Evolutionary conservation across 2,329 filamentous ascomycete genomes (phyloP), one percentile per base, ranked within the genome.

Genomic region (Ascochyta pisi): DNA sequence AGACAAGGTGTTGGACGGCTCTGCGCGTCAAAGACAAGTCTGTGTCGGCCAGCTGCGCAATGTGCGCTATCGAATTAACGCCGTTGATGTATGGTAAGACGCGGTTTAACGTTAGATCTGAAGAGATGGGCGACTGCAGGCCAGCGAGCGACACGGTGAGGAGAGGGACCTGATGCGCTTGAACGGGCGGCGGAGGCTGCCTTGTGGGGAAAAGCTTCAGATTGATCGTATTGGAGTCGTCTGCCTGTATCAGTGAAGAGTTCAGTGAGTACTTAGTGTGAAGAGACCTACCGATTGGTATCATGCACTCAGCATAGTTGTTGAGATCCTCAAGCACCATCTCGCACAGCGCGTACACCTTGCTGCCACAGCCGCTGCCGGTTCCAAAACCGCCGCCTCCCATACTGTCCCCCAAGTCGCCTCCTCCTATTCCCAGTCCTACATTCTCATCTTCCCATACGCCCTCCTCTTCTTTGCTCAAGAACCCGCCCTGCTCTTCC

Each of bases 241-340:
- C 92, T 92, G 65, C 22, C 16, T 13, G 19, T 29, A 23, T 50
- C 26, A 12, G 19, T 62, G n/a, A 57, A 37, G 29, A 7, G 1
- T 13, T 4, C 16, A 4, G 29, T 29, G 23, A n/a, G 12, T 6
- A 3, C 12, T 15, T 1, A 45, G 16, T 45, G 10, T 3, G 3
- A 33, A 3, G 2, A 23, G 5, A 4, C 48, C n/a, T 33, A 93
- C 91, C 91, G 61, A 97, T 94, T 0, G 93, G 93, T 69, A 97
- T 96, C 93, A 96, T 96, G 82, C 93, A 96, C 79, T 99, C 95
- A 71, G 91, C 93, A 71, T 97, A 99, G 68, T 96, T 96, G 72
- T 98, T 97, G 65, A 99, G 73, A 73, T 99, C 93, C 77, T 97
- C 92, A 65, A 98, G 83, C 63, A 99, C 78, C 64, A 90, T 91